Percentiles rank a stretch among this genome's conserved stretches.
Conservation (phyloP, 1,284 basidiomycete species). For the Pterulicium gracile region DNA sequence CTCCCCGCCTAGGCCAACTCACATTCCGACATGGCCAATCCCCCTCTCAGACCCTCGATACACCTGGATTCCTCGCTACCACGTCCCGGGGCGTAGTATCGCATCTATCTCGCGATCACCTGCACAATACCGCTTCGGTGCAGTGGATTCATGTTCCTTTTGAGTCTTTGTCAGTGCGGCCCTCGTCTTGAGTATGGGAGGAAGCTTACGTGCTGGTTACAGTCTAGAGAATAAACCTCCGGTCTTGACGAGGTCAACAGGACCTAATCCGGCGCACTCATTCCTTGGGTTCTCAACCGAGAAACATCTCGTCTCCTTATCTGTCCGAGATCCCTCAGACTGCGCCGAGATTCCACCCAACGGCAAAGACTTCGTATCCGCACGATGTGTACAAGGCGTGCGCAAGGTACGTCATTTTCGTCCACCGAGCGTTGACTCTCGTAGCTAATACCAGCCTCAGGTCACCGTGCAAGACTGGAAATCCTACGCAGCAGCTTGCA, state of each 20-base stretch:
- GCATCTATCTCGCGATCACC: constrained; percentile 62
- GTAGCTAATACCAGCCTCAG: constrained; percentile 22
- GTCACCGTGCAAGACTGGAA: constrained; percentile 45
- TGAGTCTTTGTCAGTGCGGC: constrained; percentile 65
- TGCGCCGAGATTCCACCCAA: constrained; percentile 59
- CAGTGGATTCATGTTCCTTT: constrained; percentile 61
- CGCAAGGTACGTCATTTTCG: constrained; percentile 37
- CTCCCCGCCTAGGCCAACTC: constrained; percentile 19
- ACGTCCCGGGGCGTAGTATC: constrained; percentile 66
- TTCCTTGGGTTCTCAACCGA: constrained; percentile 43
- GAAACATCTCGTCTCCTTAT: constrained; percentile 45
- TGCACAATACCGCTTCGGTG: constrained; percentile 33
- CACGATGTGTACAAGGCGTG: constrained; percentile 56
- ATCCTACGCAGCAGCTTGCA: constrained; percentile 34
- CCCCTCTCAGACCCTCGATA: constrained; percentile 24
- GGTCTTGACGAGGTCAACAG: constrained; percentile 41
- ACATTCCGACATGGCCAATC: constrained; percentile 12
- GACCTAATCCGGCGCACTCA: constrained; percentile 40
- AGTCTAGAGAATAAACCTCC: constrained; percentile 57
- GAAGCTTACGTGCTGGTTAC: constrained; percentile 4
- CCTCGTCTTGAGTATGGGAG: constrained; percentile 1
- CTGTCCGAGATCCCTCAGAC: constrained; percentile 56
- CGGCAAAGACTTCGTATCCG: constrained; percentile 42
- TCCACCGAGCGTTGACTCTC: background rate
- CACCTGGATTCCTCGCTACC: constrained; percentile 48